These are phyloP conservation scores for Yamadazyma ubonensis DNA, from an alignment of 805 yeast species.

Conservation along the genomic window DNA sequence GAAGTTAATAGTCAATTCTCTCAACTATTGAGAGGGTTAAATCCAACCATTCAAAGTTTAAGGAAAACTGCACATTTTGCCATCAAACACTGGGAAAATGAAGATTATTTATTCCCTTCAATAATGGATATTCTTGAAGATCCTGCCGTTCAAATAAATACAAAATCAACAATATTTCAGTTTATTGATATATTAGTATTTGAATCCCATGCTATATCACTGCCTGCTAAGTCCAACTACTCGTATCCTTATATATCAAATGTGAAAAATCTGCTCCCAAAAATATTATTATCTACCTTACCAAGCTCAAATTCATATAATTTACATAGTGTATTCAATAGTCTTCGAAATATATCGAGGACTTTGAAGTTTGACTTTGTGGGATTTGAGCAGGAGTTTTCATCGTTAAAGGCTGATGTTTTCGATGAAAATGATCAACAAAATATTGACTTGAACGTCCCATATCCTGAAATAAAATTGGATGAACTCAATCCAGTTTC, in stretches of 20 bases:
- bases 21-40: conserved; percentile 60
- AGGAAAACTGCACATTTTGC: conserved; percentile 56
- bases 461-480: conserved; percentile 31
- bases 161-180: conserved; percentile 64
- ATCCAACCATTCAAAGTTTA: conserved; percentile 58
- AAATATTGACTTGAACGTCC: conserved; percentile 28
- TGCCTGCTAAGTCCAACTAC: conserved; percentile 30
- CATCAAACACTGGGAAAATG: conserved; percentile 53
- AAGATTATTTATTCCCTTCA: conserved; percentile 68
- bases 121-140: conserved; percentile 59
- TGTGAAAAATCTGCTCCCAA: conserved; percentile 34
- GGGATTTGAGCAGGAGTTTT: conserved; percentile 27
- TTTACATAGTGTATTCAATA: conserved; percentile 34
- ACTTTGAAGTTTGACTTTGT: conserved; percentile 30
- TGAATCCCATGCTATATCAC: conserved; percentile 34
- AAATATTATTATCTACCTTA: conserved; percentile 31
- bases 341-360: conserved; percentile 38
- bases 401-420: conserved; percentile 24
- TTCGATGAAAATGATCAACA: conserved; percentile 37
- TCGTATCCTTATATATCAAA: conserved; percentile 39
- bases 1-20: conserved; percentile 78
- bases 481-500: conserved; percentile 15
- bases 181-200: conserved; percentile 62
- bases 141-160: conserved; percentile 51
- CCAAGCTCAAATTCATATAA: conserved; percentile 39